Conservation (phyloP, 495 filamentous ascomycete genomes). For the Cercophora samala region DNA sequence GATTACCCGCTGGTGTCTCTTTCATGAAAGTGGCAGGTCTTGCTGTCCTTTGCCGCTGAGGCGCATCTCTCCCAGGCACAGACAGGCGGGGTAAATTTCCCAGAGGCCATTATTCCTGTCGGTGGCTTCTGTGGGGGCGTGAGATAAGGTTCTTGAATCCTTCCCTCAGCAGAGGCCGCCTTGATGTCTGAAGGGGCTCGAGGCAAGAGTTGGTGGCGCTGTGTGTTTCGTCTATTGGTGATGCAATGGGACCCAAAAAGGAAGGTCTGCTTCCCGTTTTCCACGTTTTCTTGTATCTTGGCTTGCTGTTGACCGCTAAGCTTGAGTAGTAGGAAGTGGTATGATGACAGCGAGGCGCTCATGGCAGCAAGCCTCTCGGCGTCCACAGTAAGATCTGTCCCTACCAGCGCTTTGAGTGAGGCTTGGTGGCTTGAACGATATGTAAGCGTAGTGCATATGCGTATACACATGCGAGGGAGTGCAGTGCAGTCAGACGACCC, state of each 20-base stretch:
- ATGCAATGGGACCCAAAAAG: neutral
- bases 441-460: conserved; percentile 2
- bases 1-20: neutral
- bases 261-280: neutral
- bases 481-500: neutral
- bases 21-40: neutral
- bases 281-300: neutral
- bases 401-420: neutral
- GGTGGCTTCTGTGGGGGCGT: conserved; percentile 2
- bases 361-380: neutral
- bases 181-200: neutral
- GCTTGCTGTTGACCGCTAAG: neutral
- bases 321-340: neutral
- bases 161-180: neutral
- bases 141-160: conserved; percentile 4
- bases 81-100: conserved; percentile 4
- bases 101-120: neutral
- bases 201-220: neutral
- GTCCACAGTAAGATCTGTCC: neutral
- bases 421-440: neutral
- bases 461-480: neutral
- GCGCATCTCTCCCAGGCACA: neutral
- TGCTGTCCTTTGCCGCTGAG: conserved; percentile 3
- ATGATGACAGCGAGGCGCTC: neutral
- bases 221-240: neutral